phyloP scores from a whole-genome alignment of 208 protist genomes.

The Acanthamoeba sp. region DNA sequence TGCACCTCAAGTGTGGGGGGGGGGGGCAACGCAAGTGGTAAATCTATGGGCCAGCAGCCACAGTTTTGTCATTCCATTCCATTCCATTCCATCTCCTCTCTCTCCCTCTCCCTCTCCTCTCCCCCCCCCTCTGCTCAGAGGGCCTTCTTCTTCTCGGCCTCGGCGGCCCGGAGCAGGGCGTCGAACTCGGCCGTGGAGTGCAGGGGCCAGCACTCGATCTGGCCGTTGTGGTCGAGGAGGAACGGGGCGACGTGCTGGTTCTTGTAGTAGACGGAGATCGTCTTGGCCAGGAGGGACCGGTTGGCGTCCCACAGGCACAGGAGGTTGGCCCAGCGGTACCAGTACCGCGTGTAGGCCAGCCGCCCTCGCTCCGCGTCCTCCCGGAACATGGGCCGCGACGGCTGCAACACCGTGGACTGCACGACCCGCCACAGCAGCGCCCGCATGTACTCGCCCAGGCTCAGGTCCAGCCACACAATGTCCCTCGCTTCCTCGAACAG shows the following conservation, averaged over 20 bases:
- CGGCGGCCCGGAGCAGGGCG: neutral
- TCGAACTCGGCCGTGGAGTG: neutral
- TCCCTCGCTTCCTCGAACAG: constrained; percentile 41
- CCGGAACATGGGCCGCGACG: neutral
- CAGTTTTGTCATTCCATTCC: no score
- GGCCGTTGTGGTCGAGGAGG: constrained; percentile 54
- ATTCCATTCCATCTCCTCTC: no score
- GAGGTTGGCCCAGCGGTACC: constrained; percentile 20
- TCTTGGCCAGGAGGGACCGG: constrained; percentile 54
- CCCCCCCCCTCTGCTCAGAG: no score
- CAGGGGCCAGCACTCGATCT: constrained; percentile 34
- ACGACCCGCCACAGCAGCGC: neutral
- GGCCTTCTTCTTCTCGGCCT: constrained; percentile 37
- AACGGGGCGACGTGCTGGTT: constrained; percentile 7
- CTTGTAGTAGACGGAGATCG: constrained; percentile 59
- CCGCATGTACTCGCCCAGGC: neutral
- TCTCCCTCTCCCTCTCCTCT: no score
- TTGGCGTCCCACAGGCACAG: constrained; percentile 11
- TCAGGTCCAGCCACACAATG: constrained; percentile 29
- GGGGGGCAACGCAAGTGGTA: no score
- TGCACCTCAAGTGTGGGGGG: no score
- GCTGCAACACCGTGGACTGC: neutral
- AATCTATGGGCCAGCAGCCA: no score
- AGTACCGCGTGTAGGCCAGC: constrained; percentile 1
- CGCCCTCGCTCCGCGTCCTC: neutral